phyloP scores from a whole-genome alignment of 106 monocot species.

The Acorus gramineus region DNA sequence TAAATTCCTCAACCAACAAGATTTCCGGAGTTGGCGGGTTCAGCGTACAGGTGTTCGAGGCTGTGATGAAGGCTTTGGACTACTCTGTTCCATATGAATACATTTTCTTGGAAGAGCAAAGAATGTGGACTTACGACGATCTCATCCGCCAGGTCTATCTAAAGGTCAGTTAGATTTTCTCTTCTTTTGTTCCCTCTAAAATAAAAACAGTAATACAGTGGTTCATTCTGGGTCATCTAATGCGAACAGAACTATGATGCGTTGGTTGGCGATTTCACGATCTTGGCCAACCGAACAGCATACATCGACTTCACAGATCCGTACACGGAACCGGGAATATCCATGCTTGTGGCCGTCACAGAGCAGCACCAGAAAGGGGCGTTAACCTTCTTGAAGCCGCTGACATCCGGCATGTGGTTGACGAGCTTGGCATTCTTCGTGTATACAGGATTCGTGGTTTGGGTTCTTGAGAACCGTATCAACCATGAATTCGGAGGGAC shows the following conservation, averaged over 20 bases:
- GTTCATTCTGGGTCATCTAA: no score
- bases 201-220: no score
- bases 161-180: not conserved
- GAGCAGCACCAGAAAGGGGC: not conserved
- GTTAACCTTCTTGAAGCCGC: conserved; percentile 1
- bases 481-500: not conserved
- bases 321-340: conserved; percentile 4
- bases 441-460: conserved; percentile 1
- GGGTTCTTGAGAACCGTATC: conserved; percentile 4
- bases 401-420: conserved; percentile 3
- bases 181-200: not conserved
- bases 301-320: conserved; percentile 8
- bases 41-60: conserved; percentile 3
- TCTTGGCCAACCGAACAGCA: not conserved
- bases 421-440: conserved; percentile 1
- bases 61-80: not conserved
- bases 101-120: not conserved
- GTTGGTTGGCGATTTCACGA: conserved; percentile 1
- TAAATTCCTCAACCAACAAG: not conserved
- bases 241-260: conserved; percentile 4
- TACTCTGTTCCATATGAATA: conserved; percentile 1
- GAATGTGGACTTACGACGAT: not conserved
- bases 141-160: not conserved
- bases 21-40: not conserved
- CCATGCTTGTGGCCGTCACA: conserved; percentile 1